Conservation (phyloP, 2,329 filamentous ascomycete genomes). For the Alternaria sp. region DNA sequence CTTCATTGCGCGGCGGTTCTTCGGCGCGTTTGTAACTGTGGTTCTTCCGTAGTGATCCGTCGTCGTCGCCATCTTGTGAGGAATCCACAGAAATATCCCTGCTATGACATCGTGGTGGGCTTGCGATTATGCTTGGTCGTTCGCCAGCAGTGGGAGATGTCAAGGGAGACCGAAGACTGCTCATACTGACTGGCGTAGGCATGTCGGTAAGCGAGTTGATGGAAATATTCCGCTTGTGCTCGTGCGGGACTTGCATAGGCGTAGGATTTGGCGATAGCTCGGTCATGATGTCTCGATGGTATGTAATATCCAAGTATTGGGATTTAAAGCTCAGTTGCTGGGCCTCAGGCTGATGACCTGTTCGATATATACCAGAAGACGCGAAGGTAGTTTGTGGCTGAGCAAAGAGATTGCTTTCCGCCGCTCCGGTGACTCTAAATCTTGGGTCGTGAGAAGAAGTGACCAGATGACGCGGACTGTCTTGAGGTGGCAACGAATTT, state of each 20-base stretch:
- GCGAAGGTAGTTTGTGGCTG: slow-evolving; percentile 46
- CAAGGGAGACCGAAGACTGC: slow-evolving; percentile 40
- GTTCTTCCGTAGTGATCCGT: slow-evolving; percentile 47
- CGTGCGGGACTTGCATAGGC: slow-evolving; percentile 35
- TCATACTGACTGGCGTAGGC: slow-evolving; percentile 49
- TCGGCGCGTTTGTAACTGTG: slow-evolving; percentile 53
- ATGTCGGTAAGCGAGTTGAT: slow-evolving; percentile 44
- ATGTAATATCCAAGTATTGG: slow-evolving; percentile 28
- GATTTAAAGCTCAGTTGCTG: slow-evolving; percentile 35
- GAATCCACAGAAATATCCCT: slow-evolving; percentile 41
- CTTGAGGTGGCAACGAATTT: slow-evolving; percentile 31
- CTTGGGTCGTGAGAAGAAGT: slow-evolving; percentile 34
- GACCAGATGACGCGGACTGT: slow-evolving; percentile 49
- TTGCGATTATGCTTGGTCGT: slow-evolving; percentile 33
- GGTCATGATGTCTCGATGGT: slow-evolving; percentile 35
- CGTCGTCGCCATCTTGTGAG: slow-evolving; percentile 44
- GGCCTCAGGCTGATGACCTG: slow-evolving; percentile 43
- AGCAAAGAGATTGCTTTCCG: slow-evolving; percentile 41
- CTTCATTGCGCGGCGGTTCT: slow-evolving; percentile 68
- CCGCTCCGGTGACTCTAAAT: slow-evolving; percentile 45
- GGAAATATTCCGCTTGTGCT: slow-evolving; percentile 47
- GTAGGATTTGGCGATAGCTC: slow-evolving; percentile 32
- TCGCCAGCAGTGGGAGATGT: slow-evolving; percentile 38
- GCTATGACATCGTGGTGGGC: slow-evolving; percentile 30
- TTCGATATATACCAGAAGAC: slow-evolving; percentile 43